phyloP scores from a whole-genome alignment of 2,329 filamentous ascomycete species.

The Botrytis hyacinthi region DNA sequence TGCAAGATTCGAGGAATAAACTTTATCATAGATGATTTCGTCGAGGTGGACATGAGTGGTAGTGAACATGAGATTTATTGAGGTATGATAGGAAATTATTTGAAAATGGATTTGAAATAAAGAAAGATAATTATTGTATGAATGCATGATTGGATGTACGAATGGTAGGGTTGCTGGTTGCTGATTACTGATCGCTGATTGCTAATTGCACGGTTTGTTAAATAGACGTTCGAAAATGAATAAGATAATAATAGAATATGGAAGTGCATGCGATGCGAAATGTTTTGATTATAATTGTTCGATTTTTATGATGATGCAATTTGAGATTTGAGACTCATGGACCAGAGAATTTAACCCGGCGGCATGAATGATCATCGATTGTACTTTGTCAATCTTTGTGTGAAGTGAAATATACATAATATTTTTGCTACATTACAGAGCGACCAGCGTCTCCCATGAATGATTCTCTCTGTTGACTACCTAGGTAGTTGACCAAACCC shows the following conservation, averaged over 20 bases:
- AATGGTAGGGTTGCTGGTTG: neutral
- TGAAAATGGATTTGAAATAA: neutral
- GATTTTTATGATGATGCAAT: neutral
- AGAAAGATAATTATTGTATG: too few relatives aligned
- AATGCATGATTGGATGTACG: neutral
- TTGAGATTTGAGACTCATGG: neutral
- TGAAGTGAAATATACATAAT: neutral
- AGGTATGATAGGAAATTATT: too few relatives aligned
- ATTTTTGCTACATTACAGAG: neutral
- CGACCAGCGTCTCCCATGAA: too few relatives aligned
- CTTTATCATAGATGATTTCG: neutral
- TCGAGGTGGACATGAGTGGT: neutral
- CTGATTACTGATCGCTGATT: neutral
- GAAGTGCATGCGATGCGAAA: neutral
- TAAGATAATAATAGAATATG: neutral
- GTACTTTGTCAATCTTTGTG: neutral
- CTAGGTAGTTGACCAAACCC: neutral
- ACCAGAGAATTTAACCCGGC: neutral
- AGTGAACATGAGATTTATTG: neutral
- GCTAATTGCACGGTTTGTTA: neutral
- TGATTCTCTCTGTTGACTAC: neutral
- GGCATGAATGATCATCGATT: neutral
- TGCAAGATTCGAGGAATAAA: conserved; percentile 7
- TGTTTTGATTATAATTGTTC: neutral
- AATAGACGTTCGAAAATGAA: neutral